These are phyloP conservation scores for Cenococcum geophilum DNA, from an alignment of 495 filamentous ascomycete genomes.

Conservation along the genomic window DNA sequence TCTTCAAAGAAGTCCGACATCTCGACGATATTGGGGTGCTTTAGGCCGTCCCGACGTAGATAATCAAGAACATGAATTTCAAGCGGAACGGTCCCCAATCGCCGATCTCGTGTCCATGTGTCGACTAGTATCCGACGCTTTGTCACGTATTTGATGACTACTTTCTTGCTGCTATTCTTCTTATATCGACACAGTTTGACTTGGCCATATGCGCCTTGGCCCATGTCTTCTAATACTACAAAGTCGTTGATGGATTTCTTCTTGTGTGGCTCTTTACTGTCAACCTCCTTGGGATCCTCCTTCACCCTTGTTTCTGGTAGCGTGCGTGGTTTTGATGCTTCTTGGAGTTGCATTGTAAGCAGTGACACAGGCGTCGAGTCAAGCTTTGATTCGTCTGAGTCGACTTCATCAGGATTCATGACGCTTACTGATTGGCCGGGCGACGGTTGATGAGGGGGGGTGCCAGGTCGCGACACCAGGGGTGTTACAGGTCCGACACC, in stretches of 20 bases:
- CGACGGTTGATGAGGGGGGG: conserved; percentile 67
- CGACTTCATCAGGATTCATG: conserved; percentile 21
- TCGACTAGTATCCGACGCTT: conserved; percentile 96
- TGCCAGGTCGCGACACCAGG: conserved; percentile 52
- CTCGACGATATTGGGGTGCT: conserved; percentile 94
- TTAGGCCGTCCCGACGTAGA: conserved; percentile 75
- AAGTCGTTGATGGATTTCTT: conserved; percentile 90
- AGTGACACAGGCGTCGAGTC: conserved; percentile 43
- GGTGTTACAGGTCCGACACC: conserved; percentile 54
- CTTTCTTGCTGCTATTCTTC: conserved; percentile 65
- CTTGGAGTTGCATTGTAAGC: conserved; percentile 68
- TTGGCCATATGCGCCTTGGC: conserved; percentile 94
- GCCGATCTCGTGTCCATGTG: conserved; percentile 93
- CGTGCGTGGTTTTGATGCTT: conserved; percentile 41
- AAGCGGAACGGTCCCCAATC: conserved; percentile 91
- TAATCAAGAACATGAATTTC: conserved; percentile 98
- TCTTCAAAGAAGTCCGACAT: conserved; percentile 99
- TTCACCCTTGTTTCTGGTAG: conserved; percentile 26
- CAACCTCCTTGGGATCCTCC: conserved; percentile 30
- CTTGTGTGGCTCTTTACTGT: conserved; percentile 32
- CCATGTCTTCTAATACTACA: conserved; percentile 94
- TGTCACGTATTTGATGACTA: conserved; percentile 96
- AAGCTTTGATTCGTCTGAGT: conserved; percentile 2
- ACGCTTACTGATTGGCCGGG: conserved; percentile 60
- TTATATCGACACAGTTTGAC: conserved; percentile 94